phyloP scores from a whole-genome alignment of 805 yeast genomes.

The Kuraishia floccosa region DNA sequence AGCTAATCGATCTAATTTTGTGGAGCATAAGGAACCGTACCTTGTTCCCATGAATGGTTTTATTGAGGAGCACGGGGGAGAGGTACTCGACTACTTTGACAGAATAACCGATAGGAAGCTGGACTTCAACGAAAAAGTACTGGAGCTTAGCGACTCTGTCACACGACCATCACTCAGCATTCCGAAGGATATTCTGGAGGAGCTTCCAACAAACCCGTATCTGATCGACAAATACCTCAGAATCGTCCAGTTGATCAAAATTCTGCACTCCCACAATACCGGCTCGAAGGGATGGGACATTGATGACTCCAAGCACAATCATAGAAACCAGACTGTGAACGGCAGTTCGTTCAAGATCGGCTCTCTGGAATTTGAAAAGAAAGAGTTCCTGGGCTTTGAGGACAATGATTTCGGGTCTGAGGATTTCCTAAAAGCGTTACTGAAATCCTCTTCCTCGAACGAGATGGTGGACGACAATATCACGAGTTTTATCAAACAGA shows the following conservation, averaged over 20 bases:
- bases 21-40: slow-evolving; percentile 79
- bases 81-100: slow-evolving; percentile 60
- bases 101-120: slow-evolving; percentile 59
- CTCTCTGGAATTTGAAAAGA: slow-evolving; percentile 21
- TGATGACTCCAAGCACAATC: slow-evolving; percentile 2
- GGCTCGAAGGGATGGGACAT: slow-evolving; percentile 9
- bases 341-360: slow-evolving; percentile 15
- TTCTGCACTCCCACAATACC: slow-evolving; percentile 20
- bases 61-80: slow-evolving; percentile 41
- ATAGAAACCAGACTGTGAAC: slow-evolving; percentile 6
- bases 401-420: slow-evolving; percentile 51
- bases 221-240: slow-evolving; percentile 56
- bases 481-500: slow-evolving; percentile 26
- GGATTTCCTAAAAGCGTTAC: slow-evolving; percentile 38
- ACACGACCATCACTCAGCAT: slow-evolving; percentile 47
- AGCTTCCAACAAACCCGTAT: slow-evolving; percentile 58
- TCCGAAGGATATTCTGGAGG: slow-evolving; percentile 38
- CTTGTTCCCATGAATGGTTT: slow-evolving; percentile 61
- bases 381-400: slow-evolving; percentile 26
- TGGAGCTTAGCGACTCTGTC: slow-evolving; percentile 41
- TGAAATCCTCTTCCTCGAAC: slow-evolving; percentile 8
- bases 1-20: slow-evolving; percentile 63
- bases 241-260: slow-evolving; percentile 43
- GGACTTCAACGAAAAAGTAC: slow-evolving; percentile 43
- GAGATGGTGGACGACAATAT: slow-evolving; percentile 3